Percentiles rank a stretch among this genome's conserved stretches.
Evolutionary conservation across 768 basidiomycete species (phyloP).

Genomic region (Mycena vitilis): DNA sequence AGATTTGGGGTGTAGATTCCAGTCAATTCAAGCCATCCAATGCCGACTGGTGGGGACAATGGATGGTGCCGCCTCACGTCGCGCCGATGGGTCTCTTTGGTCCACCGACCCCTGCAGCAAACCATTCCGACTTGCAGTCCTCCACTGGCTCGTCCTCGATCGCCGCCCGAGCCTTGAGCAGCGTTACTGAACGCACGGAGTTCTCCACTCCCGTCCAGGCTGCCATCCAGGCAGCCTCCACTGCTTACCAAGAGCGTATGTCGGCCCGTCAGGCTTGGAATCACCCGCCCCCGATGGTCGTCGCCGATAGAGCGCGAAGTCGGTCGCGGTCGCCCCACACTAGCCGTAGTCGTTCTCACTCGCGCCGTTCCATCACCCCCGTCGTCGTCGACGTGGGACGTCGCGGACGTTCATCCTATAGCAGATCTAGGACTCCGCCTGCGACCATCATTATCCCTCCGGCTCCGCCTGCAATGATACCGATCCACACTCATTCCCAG

Average conservation of each 20-base stretch:
- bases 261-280: too few relatives aligned
- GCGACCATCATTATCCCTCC: too few relatives aligned
- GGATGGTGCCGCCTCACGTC: background rate
- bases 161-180: constrained; percentile 10
- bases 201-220: background rate
- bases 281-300: too few relatives aligned
- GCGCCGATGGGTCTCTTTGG: constrained; percentile 14
- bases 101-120: constrained; percentile 3
- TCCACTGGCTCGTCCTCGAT: background rate
- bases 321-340: too few relatives aligned
- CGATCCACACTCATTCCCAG: too few relatives aligned
- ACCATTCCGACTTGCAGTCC: background rate
- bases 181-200: constrained; percentile 21
- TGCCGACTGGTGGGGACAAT: background rate
- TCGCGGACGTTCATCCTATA: too few relatives aligned
- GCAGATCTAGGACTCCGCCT: too few relatives aligned
- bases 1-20: background rate
- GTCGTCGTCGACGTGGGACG: background rate
- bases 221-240: background rate
- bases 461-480: background rate
- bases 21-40: background rate
- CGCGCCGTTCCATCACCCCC: background rate
- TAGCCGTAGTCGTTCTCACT: background rate
- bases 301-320: too few relatives aligned
- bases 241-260: background rate